Percentiles rank a stretch among this genome's conserved stretches.
Conservation (phyloP, 768 basidiomycete genomes). For the Boletus bicolor region DNA sequence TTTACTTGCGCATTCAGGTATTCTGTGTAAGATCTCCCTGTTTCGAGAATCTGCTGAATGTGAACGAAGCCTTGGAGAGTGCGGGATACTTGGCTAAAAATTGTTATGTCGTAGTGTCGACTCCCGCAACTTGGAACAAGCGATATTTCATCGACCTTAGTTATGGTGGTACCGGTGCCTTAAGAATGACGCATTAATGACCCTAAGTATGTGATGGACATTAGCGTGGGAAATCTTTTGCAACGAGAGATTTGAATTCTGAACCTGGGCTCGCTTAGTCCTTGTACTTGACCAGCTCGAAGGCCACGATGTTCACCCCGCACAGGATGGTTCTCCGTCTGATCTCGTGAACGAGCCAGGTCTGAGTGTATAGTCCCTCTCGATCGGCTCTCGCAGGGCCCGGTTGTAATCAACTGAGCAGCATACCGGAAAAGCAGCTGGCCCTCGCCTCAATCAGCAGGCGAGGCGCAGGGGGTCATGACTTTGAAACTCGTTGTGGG, state of each 20-base stretch:
- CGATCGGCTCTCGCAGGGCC: constrained; percentile 59
- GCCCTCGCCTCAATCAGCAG: constrained; percentile 22
- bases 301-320: constrained; percentile 66
- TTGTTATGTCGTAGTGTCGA: neutral
- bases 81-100: constrained; percentile 1
- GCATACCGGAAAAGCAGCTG: constrained; percentile 60
- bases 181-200: too few relatives aligned
- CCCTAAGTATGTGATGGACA: too few relatives aligned
- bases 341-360: constrained; percentile 67
- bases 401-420: constrained; percentile 52
- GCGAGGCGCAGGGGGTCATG: constrained; percentile 9
- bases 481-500: constrained; percentile 53
- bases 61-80: neutral
- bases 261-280: neutral
- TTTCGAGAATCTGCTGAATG: neutral
- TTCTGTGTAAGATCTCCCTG: neutral
- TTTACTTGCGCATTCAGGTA: neutral
- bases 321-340: constrained; percentile 38
- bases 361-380: constrained; percentile 68
- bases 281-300: constrained; percentile 35
- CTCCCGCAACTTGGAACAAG: neutral
- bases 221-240: neutral
- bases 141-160: too few relatives aligned
- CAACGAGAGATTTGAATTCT: neutral
- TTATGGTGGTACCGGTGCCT: too few relatives aligned